Evolutionary conservation across 1,284 basidiomycete genomes (phyloP).

Genomic region (Malassezia slooffiae): DNA sequence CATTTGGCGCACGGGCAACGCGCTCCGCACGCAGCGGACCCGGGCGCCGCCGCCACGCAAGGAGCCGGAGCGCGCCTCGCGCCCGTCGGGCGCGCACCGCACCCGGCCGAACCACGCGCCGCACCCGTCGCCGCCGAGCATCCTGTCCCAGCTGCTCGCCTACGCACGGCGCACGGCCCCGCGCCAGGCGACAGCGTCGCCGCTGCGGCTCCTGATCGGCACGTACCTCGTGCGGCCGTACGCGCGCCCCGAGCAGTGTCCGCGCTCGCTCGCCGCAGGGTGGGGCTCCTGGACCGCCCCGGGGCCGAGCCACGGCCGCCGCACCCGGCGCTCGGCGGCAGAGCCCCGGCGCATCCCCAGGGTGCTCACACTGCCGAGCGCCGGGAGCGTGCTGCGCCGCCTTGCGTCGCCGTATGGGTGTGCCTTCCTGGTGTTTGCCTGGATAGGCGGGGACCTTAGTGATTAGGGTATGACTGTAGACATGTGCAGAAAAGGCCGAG

Average conservation of each 20-base stretch:
- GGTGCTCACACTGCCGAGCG: no score
- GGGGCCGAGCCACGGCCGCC: no score
- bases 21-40: conserved; percentile 8
- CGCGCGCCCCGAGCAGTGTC: conserved; percentile 9
- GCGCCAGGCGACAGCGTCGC: background rate
- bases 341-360: no score
- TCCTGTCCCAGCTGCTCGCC: conserved; percentile 2
- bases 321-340: no score
- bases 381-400: no score
- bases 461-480: no score
- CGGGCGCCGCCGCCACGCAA: background rate
- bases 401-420: conserved; percentile 40
- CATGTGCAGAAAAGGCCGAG: no score
- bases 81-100: background rate
- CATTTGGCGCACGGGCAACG: conserved; percentile 2
- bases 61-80: no score
- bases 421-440: conserved; percentile 41
- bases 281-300: no score
- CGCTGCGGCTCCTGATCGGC: conserved; percentile 4
- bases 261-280: no score
- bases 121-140: background rate
- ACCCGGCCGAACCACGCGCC: background rate
- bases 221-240: conserved; percentile 13
- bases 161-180: conserved; percentile 13
- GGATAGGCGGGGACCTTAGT: conserved; percentile 39